phyloP scores from a whole-genome alignment of 768 basidiomycete genomes.

The Neoboletus subvelutipes region DNA sequence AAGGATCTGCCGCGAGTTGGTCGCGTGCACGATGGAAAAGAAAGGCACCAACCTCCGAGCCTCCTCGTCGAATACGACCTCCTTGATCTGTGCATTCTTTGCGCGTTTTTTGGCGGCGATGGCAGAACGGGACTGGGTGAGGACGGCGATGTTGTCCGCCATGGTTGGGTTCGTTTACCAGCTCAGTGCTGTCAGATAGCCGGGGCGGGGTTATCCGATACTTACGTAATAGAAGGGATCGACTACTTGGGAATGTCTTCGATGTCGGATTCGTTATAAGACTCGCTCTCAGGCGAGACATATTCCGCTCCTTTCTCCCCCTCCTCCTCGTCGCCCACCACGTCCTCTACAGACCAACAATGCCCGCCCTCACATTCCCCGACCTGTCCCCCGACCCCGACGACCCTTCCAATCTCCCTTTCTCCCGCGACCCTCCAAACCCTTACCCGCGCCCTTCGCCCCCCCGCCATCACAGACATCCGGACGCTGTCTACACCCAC shows the following conservation, averaged over 20 bases:
- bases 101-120: constrained; percentile 68
- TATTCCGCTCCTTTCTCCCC: constrained; percentile 26
- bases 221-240: constrained; percentile 28
- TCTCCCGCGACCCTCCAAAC: constrained; percentile 9
- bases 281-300: constrained; percentile 36
- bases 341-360: constrained; percentile 7
- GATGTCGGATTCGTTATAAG: constrained; percentile 30
- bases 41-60: constrained; percentile 59
- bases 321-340: background rate
- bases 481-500: constrained; percentile 19
- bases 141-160: constrained; percentile 44
- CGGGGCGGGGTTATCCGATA: constrained; percentile 21
- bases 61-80: constrained; percentile 84
- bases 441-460: constrained; percentile 24
- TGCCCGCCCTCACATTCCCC: constrained; percentile 32
- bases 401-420: background rate
- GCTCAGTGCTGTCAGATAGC: background rate
- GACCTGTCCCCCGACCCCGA: constrained; percentile 6
- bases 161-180: constrained; percentile 17
- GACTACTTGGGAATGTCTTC: constrained; percentile 30
- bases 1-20: constrained; percentile 59
- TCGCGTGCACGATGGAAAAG: constrained; percentile 19
- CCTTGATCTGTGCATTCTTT: constrained; percentile 66
- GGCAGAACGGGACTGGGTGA: constrained; percentile 63
- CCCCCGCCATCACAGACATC: constrained; percentile 19